Conservation (phyloP, 345 rosid species). For the Citropsis articulata region DNA sequence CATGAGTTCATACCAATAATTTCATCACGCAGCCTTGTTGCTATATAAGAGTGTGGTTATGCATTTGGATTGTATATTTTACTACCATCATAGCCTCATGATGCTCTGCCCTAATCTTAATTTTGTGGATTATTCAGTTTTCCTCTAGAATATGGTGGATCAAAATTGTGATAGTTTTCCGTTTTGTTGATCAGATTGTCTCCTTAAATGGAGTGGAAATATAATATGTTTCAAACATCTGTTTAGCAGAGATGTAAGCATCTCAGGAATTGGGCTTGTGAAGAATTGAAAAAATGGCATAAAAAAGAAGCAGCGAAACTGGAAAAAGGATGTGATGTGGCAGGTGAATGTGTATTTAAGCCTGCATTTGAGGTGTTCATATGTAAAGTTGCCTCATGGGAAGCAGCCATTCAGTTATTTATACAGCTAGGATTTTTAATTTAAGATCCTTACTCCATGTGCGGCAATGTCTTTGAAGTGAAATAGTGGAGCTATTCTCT, state of each 20-base stretch:
- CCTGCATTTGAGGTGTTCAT: not conserved
- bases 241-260: not conserved
- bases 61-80: not conserved
- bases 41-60: not conserved
- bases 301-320: conserved; percentile 5
- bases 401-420: not conserved
- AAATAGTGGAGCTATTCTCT: not conserved
- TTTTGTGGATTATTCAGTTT: not conserved
- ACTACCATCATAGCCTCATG: not conserved
- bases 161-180: not conserved
- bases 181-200: conserved; percentile 18
- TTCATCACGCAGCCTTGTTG: not conserved
- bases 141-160: not conserved
- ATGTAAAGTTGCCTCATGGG: not conserved
- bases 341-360: not conserved
- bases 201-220: conserved; percentile 2
- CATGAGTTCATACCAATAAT: not conserved
- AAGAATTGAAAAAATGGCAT: conserved; percentile 2
- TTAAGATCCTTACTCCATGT: not conserved
- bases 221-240: not conserved
- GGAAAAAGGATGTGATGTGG: not conserved
- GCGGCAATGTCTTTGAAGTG: not conserved
- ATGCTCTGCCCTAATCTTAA: not conserved
- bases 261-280: not conserved
- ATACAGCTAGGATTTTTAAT: not conserved